Conservation (phyloP, 495 filamentous ascomycete genomes). For the Penicillium taxi region DNA sequence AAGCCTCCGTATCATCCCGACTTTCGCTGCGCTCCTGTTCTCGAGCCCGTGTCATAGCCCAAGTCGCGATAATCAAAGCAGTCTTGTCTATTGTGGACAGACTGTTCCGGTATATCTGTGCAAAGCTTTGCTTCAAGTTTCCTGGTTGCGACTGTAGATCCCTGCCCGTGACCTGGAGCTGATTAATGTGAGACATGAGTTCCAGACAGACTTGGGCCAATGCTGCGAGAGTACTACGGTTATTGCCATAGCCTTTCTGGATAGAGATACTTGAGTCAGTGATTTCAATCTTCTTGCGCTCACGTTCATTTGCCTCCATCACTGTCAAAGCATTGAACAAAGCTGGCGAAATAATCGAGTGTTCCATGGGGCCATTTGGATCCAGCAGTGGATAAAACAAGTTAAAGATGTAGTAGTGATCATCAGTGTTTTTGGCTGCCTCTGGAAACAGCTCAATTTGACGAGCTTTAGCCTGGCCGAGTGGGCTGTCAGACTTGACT, state of each 20-base stretch:
- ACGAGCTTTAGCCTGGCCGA: slow-evolving; percentile 28
- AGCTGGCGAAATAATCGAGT: slow-evolving; percentile 39
- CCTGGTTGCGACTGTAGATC: slow-evolving; percentile 18
- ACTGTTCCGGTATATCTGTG: slow-evolving; percentile 37
- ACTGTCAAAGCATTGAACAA: slow-evolving; percentile 37
- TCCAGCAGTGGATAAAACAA: slow-evolving; percentile 35
- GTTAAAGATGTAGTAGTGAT: slow-evolving; percentile 44
- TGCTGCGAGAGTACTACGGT: slow-evolving; percentile 30
- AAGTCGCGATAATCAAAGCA: slow-evolving; percentile 35
- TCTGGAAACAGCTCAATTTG: slow-evolving; percentile 29
- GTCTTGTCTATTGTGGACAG: slow-evolving; percentile 34
- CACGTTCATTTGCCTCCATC: slow-evolving; percentile 35
- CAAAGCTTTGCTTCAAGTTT: slow-evolving; percentile 36
- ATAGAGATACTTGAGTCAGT: slow-evolving; percentile 28
- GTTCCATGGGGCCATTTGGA: slow-evolving; percentile 30
- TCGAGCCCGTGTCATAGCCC: slow-evolving; percentile 30
- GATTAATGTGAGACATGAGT: slow-evolving; percentile 34
- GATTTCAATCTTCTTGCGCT: slow-evolving; percentile 31
- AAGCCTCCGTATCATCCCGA: slow-evolving; percentile 29
- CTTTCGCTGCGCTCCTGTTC: slow-evolving; percentile 19
- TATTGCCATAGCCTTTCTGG: slow-evolving; percentile 26
- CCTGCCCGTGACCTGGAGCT: slow-evolving; percentile 22
- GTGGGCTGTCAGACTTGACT: slow-evolving; percentile 34
- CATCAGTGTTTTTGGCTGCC: slow-evolving; percentile 22
- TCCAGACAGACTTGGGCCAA: slow-evolving; percentile 38